These are phyloP conservation scores for Carallia pectinifolia DNA, from an alignment of 345 rosid genomes.

Conservation along the genomic window DNA sequence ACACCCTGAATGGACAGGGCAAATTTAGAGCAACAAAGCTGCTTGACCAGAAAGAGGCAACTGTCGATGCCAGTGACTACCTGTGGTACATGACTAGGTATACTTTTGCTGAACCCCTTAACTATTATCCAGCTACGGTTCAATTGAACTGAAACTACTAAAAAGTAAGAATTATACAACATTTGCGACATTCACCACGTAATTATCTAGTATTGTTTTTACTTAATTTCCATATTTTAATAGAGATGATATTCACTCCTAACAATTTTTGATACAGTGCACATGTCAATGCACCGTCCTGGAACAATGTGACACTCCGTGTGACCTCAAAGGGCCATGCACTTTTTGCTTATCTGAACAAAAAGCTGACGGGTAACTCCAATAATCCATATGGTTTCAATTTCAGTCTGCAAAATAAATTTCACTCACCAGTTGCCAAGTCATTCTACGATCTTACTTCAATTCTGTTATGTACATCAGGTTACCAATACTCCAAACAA, in stretches of 20 bases:
- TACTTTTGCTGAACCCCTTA: neutral
- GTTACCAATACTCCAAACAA: slow-evolving; percentile 5
- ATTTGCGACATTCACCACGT: neutral
- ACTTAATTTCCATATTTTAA: too few species aligned
- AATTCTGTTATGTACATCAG: neutral
- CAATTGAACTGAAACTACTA: neutral
- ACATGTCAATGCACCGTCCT: neutral
- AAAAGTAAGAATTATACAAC: neutral
- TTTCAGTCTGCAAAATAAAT: neutral
- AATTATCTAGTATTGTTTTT: too few species aligned
- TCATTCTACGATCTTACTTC: too few species aligned
- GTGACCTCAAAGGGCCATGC: neutral
- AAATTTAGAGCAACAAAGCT: slow-evolving; percentile 1
- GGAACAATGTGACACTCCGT: slow-evolving; percentile 7
- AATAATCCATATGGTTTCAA: too few species aligned
- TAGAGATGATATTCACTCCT: too few species aligned
- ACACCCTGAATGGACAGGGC: slow-evolving; percentile 2
- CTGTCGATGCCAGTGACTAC: neutral
- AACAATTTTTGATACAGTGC: neutral
- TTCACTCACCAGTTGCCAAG: too few species aligned
- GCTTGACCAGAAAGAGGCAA: slow-evolving; percentile 13
- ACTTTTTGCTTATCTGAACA: slow-evolving; percentile 8
- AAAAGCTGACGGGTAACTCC: neutral
- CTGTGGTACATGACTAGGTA: slow-evolving; percentile 12
- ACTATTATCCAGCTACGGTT: neutral